A percentile compares a stretch with the other conserved stretches of the same genome.
These are phyloP conservation scores for Fragaria nilgerrensis DNA, from an alignment of 306 rosid genomes.

Conservation along the genomic window DNA sequence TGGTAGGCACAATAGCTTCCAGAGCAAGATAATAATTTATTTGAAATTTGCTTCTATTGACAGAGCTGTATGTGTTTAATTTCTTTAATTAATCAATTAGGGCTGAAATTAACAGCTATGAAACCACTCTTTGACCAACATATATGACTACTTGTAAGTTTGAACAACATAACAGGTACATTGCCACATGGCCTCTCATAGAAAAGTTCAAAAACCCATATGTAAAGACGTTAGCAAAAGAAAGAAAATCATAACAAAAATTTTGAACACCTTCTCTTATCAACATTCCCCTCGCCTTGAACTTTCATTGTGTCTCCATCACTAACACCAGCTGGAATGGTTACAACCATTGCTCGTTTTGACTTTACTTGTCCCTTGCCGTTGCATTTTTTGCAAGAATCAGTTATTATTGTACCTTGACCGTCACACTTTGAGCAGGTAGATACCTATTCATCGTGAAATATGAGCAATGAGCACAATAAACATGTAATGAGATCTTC, in stretches of 20 bases:
- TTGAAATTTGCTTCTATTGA: neutral
- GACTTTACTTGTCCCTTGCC: slow-evolving; percentile 66
- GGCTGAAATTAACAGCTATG: neutral
- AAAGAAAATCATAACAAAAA: neutral
- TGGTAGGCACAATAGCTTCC: neutral
- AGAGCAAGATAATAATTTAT: neutral
- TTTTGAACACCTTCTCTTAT: slow-evolving; percentile 54
- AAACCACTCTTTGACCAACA: neutral
- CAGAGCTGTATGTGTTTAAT: neutral
- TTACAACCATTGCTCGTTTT: slow-evolving; percentile 48
- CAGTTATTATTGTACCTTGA: slow-evolving; percentile 67
- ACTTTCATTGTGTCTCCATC: slow-evolving; percentile 82
- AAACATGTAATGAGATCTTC: slow-evolving; percentile 8
- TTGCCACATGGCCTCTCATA: neutral
- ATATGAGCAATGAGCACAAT: slow-evolving; percentile 5
- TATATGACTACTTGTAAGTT: neutral
- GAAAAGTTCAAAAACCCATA: neutral
- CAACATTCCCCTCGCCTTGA: slow-evolving; percentile 72
- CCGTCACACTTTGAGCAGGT: slow-evolving; percentile 87
- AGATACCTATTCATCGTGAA: slow-evolving; percentile 54
- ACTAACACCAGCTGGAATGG: slow-evolving; percentile 73
- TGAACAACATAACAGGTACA: neutral
- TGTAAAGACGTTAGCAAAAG: neutral
- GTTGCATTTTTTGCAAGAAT: slow-evolving; percentile 60
- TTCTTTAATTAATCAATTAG: neutral